phyloP scores from a whole-genome alignment of 2,329 filamentous ascomycete genomes.

The Fusarium fracticaudum region DNA sequence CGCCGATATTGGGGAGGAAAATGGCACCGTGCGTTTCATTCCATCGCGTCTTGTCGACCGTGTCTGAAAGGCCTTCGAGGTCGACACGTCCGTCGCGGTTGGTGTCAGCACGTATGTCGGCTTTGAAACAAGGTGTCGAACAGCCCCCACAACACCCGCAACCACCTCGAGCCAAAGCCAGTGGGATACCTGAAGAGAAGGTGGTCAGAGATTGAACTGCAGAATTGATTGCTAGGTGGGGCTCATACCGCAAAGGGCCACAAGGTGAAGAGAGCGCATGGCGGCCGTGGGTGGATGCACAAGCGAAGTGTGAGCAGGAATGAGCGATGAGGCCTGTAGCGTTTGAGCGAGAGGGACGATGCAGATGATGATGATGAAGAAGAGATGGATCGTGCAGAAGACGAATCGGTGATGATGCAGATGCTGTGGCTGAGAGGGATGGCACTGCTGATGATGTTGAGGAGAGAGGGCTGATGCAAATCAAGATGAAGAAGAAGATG shows the following conservation, averaged over 20 bases:
- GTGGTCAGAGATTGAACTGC: background rate
- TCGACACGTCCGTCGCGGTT: constrained; percentile 49
- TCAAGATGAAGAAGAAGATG: too few species aligned
- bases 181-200: background rate
- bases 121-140: background rate
- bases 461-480: too few species aligned
- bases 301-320: background rate
- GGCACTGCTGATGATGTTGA: too few species aligned
- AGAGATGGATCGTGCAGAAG: too few species aligned
- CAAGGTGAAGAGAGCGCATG: background rate
- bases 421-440: too few species aligned
- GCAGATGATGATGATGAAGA: background rate
- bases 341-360: background rate
- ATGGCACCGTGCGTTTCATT: constrained; percentile 42
- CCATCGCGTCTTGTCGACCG: constrained; percentile 35
- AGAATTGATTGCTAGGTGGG: fast-evolving
- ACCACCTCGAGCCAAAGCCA: background rate
- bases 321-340: background rate
- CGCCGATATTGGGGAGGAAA: constrained; percentile 50
- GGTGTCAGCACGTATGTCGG: constrained; percentile 44
- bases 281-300: background rate
- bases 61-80: constrained; percentile 21
- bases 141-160: too few species aligned
- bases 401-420: too few species aligned
- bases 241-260: background rate